A percentile compares a stretch with the other conserved stretches of the same genome.
Evolutionary conservation across 2,329 filamentous ascomycete species (phyloP).

Genomic region (Venturia asperata): DNA sequence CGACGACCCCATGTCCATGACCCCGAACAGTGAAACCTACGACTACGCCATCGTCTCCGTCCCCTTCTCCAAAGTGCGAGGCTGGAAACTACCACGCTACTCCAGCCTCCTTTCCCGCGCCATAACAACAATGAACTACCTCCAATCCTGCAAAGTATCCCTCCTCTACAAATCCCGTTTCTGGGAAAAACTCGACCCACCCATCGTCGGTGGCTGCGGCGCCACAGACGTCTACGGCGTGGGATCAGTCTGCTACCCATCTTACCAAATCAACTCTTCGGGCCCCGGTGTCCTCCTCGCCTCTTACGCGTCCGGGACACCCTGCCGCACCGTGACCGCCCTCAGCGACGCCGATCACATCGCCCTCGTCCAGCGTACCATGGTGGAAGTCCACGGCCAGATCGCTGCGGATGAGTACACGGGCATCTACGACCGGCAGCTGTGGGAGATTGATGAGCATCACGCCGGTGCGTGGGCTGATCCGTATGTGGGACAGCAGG

Average conservation of each 20-base stretch:
- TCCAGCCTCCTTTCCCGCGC: conserved; percentile 44
- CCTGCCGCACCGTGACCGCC: conserved; percentile 41
- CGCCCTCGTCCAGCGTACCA: conserved; percentile 55
- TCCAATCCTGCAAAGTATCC: conserved; percentile 46
- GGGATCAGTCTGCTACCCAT: conserved; percentile 58
- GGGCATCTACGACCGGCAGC: conserved; percentile 56
- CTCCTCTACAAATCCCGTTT: conserved; percentile 61
- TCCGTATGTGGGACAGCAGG: conserved; percentile 57
- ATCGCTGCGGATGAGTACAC: conserved; percentile 56
- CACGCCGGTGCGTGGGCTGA: conserved; percentile 56
- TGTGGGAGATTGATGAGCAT: conserved; percentile 57
- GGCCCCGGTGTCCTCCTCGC: conserved; percentile 57
- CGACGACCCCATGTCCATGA: conserved; percentile 36
- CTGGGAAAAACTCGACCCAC: conserved; percentile 47
- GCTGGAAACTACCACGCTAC: conserved; percentile 53
- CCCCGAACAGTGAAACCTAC: conserved; percentile 43
- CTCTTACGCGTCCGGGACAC: conserved; percentile 47
- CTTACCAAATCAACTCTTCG: conserved; percentile 58
- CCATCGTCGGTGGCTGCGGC: conserved; percentile 59
- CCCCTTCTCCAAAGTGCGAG: conserved; percentile 57
- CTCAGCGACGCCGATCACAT: conserved; percentile 55
- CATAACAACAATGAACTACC: conserved; percentile 45
- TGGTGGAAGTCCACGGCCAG: conserved; percentile 59
- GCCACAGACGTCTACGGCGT: conserved; percentile 53
- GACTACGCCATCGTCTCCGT: conserved; percentile 62